These are phyloP conservation scores for Lepidium africanum DNA, from an alignment of 345 rosid species.

Conservation along the genomic window DNA sequence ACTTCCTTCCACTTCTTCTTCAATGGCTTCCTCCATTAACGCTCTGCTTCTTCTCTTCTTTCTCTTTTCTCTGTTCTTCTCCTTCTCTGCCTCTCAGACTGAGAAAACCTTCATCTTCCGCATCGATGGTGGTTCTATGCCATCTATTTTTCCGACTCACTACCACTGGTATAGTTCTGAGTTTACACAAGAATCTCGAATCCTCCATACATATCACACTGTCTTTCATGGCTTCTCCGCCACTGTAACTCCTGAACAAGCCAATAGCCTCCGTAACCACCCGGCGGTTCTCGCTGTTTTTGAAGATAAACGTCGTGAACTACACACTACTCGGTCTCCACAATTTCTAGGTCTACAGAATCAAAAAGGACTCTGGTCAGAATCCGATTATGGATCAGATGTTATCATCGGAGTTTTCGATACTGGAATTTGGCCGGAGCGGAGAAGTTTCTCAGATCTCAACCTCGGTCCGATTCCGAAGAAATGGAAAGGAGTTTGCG, in stretches of 20 bases:
- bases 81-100: neutral
- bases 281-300: slow-evolving; percentile 63
- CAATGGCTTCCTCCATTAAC: slow-evolving; percentile 25
- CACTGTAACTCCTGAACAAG: slow-evolving; percentile 34
- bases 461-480: slow-evolving; percentile 70
- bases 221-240: slow-evolving; percentile 97
- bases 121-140: slow-evolving; percentile 60
- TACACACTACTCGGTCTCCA: slow-evolving; percentile 87
- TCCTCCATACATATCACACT: slow-evolving; percentile 76
- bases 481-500: slow-evolving; percentile 74
- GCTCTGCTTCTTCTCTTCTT: slow-evolving; percentile 13
- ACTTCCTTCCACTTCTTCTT: slow-evolving; percentile 1
- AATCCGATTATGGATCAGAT: slow-evolving; percentile 87
- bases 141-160: slow-evolving; percentile 76
- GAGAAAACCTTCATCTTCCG: slow-evolving; percentile 64
- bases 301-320: slow-evolving; percentile 62
- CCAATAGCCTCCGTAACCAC: slow-evolving; percentile 40
- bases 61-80: slow-evolving; percentile 10
- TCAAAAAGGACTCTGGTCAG: slow-evolving; percentile 79
- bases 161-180: slow-evolving; percentile 79
- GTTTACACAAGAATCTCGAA: slow-evolving; percentile 49
- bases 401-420: slow-evolving; percentile 73
- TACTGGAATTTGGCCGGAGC: slow-evolving; percentile 82
- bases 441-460: slow-evolving; percentile 68
- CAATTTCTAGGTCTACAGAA: slow-evolving; percentile 76